A percentile compares a stretch with the other conserved stretches of the same genome.
Evolutionary conservation across 371 early-diverging fungal species (phyloP).

Genomic region (Mortierella sp.): DNA sequence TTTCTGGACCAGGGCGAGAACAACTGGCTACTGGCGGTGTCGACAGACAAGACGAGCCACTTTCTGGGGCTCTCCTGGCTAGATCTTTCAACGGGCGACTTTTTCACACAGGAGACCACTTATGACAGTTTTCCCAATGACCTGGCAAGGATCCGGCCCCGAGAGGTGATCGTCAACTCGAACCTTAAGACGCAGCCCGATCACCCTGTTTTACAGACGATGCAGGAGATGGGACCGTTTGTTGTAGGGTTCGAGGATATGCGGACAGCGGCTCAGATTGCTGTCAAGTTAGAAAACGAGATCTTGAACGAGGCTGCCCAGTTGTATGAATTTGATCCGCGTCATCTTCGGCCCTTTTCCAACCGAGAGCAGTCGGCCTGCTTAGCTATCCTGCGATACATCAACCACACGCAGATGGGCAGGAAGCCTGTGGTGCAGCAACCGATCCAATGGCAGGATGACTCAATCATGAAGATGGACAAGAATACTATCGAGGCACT

Average conservation of each 20-base stretch:
- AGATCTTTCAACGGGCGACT: slow-evolving; percentile 94
- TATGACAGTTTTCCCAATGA: slow-evolving; percentile 70
- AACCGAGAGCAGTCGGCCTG: slow-evolving; percentile 65
- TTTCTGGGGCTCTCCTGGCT: slow-evolving; percentile 89
- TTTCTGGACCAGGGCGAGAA: slow-evolving; percentile 73
- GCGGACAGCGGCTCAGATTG: slow-evolving; percentile 42
- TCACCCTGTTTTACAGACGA: slow-evolving; percentile 33
- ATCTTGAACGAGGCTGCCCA: slow-evolving; percentile 34
- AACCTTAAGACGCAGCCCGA: slow-evolving; percentile 28
- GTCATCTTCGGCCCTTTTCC: slow-evolving; percentile 43
- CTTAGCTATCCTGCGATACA: slow-evolving; percentile 66
- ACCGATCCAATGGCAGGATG: slow-evolving; percentile 62
- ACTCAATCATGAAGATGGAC: slow-evolving; percentile 70
- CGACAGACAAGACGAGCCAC: slow-evolving; percentile 36
- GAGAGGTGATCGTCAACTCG: slow-evolving; percentile 81
- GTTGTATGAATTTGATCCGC: slow-evolving; percentile 33
- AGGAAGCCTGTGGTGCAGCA: slow-evolving; percentile 62
- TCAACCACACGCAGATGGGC: slow-evolving; percentile 69
- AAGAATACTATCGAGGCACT: slow-evolving; percentile 71
- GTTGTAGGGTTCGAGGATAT: slow-evolving; percentile 55
- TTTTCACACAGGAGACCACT: slow-evolving; percentile 73
- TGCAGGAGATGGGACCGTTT: slow-evolving; percentile 29
- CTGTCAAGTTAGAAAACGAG: slow-evolving; percentile 16
- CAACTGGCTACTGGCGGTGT: slow-evolving; percentile 77
- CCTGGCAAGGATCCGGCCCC: slow-evolving; percentile 86